Base-by-base conservation (phyloP, 371 early-diverging fungal species). In the Blakeslea trispora region DNA sequence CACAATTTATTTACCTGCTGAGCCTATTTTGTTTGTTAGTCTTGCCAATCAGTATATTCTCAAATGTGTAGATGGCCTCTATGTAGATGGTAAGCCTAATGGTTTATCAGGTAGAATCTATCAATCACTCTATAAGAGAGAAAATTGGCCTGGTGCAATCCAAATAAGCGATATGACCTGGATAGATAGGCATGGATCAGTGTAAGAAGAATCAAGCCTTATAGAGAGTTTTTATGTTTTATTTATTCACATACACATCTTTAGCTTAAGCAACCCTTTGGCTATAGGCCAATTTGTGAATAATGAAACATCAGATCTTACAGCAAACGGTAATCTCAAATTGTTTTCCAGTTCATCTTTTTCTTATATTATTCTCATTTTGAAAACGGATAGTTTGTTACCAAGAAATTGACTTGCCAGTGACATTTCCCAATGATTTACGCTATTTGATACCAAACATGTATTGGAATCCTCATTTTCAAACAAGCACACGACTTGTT, bases 231-330 rank as follows among this genome's bases (percentile, higher is more conserved):
- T n/a, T n/a, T n/a, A n/a, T n/a, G n/a, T n/a, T n/a, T n/a, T n/a
- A n/a, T n/a, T n/a, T n/a, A n/a, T n/a, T n/a, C n/a, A n/a, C n/a
- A n/a, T 41, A 44, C 22, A 32, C 2, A 41, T 49, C 17, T 39
- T 43, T 31, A 22, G 8, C 19, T 54, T 28, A 79, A 28, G 72
- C 17, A 83, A 81, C 39, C 81, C 84, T 5, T 45, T 83, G 9
- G 79, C 81, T 3, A 59, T 81, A n/a, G 84, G 84, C 5, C 84
- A 83, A 35, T 68, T 71, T 50, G 78, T 83, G 24, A 83, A 83
- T 50, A 81, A 83, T 39, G 76, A 75, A 4, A 79, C 75, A 14
- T 7, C 22, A 0, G 21, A 31, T 21, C 53, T 57, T 42, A 58
- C 55, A n/a, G 63, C 81, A 7, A 83, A 83, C 55, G 79, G 79